Evolutionary conservation across 345 rosid genomes (phyloP), one percentile per base, ranked within the genome.

Genomic region (Citrus unshiu): DNA sequence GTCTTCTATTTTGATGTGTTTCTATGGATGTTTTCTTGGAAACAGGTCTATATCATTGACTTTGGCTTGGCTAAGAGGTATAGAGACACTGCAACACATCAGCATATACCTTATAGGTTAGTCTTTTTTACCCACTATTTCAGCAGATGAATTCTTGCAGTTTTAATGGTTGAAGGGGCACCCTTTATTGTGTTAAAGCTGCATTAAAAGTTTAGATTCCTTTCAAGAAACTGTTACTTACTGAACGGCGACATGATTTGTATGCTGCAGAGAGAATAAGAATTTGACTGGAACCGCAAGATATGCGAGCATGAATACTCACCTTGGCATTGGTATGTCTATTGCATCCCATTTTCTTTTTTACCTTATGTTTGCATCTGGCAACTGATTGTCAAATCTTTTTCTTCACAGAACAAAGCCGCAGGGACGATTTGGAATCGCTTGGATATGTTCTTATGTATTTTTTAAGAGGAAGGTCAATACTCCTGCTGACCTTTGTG

Each of bases 291-390:
- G 98, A 77, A 94, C 98, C 56, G 97, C 97, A 63, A 89, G 98
- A 89, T 94, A 93, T 79, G 98, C 98, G 58, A 94, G 98, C 93
- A 91, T 91, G 94, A 94, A 94, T 75, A 94, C 97, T 79, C 98
- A 94, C 89, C 93, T 94, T 76, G 98, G 98, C 81, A 91, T 94
- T 78, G 98, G 98, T 94, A 84, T 51, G 81, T 27, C 14, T 69
- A 5, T 46, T 54, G 37, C 34, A 35, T 75, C 77, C 67, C 43
- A 30, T 78, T 81, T 63, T 46, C 70, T 59, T 22, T 51, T 49
- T 62, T 22, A 2, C 59, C 71, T 68, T 25, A 56, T 24, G 72
- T 59, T 29, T 69, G 68, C 68, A 67, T 25, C 16, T 70, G 14
- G 25, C 40, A 59, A 62, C 24, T 70, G 56, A 78, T 78, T 25